Base-by-base conservation (phyloP, 2,329 filamentous ascomycete species). In the Neofusicoccum ribis region DNA sequence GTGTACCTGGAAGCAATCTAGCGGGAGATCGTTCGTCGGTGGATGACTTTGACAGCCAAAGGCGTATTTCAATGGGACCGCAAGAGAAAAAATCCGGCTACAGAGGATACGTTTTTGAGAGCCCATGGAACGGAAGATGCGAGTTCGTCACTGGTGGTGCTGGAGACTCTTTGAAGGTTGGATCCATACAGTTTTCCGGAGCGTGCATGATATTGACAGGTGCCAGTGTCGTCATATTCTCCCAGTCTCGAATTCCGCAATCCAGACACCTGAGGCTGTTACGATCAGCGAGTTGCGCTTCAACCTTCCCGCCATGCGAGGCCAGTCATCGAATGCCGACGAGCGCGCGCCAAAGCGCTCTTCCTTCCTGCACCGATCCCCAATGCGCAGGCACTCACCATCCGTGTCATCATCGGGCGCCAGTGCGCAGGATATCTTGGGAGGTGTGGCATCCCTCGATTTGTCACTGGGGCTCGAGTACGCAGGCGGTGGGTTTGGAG, bases 71-170 rank as follows among this genome's bases (percentile, higher is more conserved):
- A 6, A 37, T 65, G 27, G 84, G 79, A 17, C 79, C 83, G 67
- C 46, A 61, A 11, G 56, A 85, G 17, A 72, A 67, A 39, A 72
- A 70, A 23, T 82, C 88, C 0, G 83, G 84, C 37, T 90, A 88
- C 72, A 78, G 79, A 68, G 77, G 84, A 17, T 96, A 96, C 77
- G 85, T 88, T 1, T 97, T 97, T 74, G 80, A 83, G 20, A 95
- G 91, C 47, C 93, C 93, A 0, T 98, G 94, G 94, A 88, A 92
- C 67, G 91, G 92, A 15, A 85, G 86, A 47, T 98, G 94, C 78
- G 91, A 93, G 67, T 98, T 98, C 77, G 83, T 86, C 15, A 95
- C 93, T 0, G 90, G 91, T 43, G 84, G 88, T 64, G 89, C 86
- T 49, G 93, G 94, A 2, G 88, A 90, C 60, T 89, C 86, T 64